phyloP scores from a whole-genome alignment of 306 rosid genomes.

The Fragaria nilgerrensis region DNA sequence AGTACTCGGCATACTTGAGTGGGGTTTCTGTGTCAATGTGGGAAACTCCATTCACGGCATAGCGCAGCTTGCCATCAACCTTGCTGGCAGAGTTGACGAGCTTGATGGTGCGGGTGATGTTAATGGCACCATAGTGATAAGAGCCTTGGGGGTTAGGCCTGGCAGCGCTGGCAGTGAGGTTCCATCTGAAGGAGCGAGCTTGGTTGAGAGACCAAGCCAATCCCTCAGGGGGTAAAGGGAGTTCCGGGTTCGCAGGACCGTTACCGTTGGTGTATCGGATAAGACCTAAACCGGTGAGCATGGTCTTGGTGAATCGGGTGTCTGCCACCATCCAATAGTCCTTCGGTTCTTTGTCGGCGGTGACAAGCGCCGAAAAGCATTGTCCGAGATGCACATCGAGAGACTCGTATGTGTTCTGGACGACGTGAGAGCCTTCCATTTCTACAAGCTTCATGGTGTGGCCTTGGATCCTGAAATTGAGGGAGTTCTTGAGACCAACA shows the following conservation, averaged over 20 bases:
- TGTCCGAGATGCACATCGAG: slow-evolving; percentile 65
- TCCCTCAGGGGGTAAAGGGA: slow-evolving; percentile 46
- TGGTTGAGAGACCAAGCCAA: slow-evolving; percentile 76
- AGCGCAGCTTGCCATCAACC: slow-evolving; percentile 48
- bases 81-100: slow-evolving; percentile 40
- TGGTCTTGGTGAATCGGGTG: slow-evolving; percentile 45
- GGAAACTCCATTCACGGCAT: slow-evolving; percentile 58
- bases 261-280: slow-evolving; percentile 45
- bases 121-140: slow-evolving; percentile 53
- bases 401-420: slow-evolving; percentile 53
- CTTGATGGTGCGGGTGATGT: slow-evolving; percentile 56
- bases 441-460: slow-evolving; percentile 55
- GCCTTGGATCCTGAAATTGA: slow-evolving; percentile 60
- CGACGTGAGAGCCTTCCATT: slow-evolving; percentile 71
- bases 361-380: slow-evolving; percentile 51
- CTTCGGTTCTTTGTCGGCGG: slow-evolving; percentile 45
- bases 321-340: slow-evolving; percentile 65
- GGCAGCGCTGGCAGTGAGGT: slow-evolving; percentile 71
- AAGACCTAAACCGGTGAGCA: slow-evolving; percentile 34
- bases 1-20: slow-evolving; percentile 61
- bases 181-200: slow-evolving; percentile 62
- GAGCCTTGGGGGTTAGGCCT: slow-evolving; percentile 83
- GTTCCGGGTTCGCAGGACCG: slow-evolving; percentile 42
- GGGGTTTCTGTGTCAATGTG: slow-evolving; percentile 49
- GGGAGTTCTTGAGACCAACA: slow-evolving; percentile 52